Percentiles rank a stretch among this genome's conserved stretches.
Conservation (phyloP, 1,284 basidiomycete species). For the Ceratobasidium sp. region DNA sequence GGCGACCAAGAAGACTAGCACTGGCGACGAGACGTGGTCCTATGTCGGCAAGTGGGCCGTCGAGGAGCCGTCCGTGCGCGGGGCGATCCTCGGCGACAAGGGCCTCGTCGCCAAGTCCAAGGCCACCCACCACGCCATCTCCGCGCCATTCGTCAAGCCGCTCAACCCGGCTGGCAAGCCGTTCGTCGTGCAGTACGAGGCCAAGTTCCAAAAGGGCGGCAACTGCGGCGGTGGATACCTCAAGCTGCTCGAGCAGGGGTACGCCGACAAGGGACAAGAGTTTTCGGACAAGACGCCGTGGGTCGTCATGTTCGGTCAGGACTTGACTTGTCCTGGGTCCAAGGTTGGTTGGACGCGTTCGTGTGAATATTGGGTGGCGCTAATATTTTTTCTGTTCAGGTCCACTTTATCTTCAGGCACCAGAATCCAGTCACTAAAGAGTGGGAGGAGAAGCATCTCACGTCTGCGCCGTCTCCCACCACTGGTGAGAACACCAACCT, state of each 20-base stretch:
- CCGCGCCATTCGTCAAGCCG: conserved; percentile 84
- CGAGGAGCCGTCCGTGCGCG: conserved; percentile 82
- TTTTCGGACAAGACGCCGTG: conserved; percentile 98
- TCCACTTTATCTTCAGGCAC: conserved; percentile 99
- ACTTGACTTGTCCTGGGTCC: conserved; percentile 86
- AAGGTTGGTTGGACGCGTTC: conserved; percentile 67
- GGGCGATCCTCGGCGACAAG: conserved; percentile 80
- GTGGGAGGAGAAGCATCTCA: conserved; percentile 97
- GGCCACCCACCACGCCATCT: conserved; percentile 97
- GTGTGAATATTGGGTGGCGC: conserved; percentile 19
- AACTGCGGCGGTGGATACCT: conserved; percentile 99
- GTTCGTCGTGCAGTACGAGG: conserved; percentile 97
- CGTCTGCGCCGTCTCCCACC: conserved; percentile 81
- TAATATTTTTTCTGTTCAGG: conserved; percentile 60
- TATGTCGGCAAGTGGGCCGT: conserved; percentile 98
- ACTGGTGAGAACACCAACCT: conserved; percentile 92
- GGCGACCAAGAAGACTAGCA: conserved; percentile 96
- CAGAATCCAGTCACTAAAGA: conserved; percentile 91
- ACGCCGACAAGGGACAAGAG: conserved; percentile 91
- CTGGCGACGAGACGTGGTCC: conserved; percentile 93
- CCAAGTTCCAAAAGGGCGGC: conserved; percentile 99
- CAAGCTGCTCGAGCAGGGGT: conserved; percentile 94
- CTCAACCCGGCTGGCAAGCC: conserved; percentile 90
- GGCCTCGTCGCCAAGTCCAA: conserved; percentile 93
- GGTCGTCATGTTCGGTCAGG: conserved; percentile 96